Conservation (phyloP, 2,329 filamentous ascomycete species). For the Ustilaginoidea virens region DNA sequence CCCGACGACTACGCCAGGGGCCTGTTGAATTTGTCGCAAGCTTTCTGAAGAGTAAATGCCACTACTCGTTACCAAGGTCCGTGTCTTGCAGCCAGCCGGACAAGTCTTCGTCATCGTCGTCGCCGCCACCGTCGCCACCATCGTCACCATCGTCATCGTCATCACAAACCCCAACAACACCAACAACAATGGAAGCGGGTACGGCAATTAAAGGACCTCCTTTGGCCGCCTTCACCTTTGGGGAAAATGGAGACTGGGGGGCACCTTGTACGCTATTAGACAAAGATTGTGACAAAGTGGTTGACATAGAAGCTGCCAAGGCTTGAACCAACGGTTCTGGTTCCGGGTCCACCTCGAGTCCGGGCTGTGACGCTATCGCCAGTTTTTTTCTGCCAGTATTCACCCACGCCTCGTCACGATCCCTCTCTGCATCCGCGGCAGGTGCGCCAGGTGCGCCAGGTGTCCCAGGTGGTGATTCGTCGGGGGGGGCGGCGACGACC, state of each 20-base stretch:
- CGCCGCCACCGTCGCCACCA: no score
- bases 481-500: conserved; percentile 50
- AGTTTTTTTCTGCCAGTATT: conserved; percentile 1
- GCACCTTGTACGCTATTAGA: neutral
- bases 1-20: no score
- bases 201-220: conserved; percentile 6
- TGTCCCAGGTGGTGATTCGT: conserved; percentile 43
- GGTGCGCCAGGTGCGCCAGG: conserved; percentile 37
- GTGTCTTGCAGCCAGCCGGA: conserved; percentile 15
- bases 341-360: conserved; percentile 3
- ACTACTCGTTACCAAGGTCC: no score
- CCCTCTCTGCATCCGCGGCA: conserved; percentile 17
- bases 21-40: no score
- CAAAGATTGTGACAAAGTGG: neutral
- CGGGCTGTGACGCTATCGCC: neutral
- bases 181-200: conserved; percentile 5
- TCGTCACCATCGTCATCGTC: no score
- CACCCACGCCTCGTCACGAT: conserved; percentile 7
- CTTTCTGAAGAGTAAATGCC: no score
- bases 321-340: neutral
- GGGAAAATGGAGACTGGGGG: neutral
- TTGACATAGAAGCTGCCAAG: no score
- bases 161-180: no score
- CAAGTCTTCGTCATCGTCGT: conserved; percentile 11
- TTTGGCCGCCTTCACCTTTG: neutral